These are phyloP conservation scores for Oryza longistaminata DNA, from an alignment of 176 grass and related monocot genomes.

Conservation along the genomic window DNA sequence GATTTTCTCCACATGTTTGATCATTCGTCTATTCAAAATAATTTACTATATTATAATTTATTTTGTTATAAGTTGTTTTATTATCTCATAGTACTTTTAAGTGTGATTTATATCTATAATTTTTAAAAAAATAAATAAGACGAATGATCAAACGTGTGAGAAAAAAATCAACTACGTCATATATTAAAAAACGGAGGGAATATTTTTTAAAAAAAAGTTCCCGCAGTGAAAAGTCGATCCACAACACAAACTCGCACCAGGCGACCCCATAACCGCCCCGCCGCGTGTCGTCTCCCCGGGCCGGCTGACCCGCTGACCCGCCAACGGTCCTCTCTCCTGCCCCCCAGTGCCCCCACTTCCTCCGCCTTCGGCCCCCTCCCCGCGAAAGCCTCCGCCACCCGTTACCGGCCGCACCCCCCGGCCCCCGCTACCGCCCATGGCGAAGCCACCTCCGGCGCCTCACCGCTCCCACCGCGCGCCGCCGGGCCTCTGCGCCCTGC, in stretches of 20 bases:
- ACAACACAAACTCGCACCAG: background rate
- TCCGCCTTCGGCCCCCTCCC: background rate
- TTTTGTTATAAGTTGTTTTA: no score
- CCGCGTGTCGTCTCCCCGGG: conserved; percentile 31
- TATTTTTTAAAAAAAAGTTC: background rate
- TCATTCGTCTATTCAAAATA: no score
- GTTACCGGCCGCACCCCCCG: no score
- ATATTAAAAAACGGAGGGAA: no score
- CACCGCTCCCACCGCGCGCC: conserved; percentile 22
- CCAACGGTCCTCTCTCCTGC: conserved; percentile 42
- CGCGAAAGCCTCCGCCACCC: conserved; percentile 33
- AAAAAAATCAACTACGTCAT: no score
- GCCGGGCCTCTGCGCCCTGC: conserved; percentile 40
- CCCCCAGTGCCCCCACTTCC: background rate
- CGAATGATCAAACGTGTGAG: no score
- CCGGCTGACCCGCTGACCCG: background rate
- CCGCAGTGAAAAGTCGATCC: background rate
- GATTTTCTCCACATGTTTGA: no score
- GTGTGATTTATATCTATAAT: no score
- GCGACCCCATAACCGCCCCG: background rate
- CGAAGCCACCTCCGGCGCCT: conserved; percentile 25
- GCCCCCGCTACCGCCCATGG: no score
- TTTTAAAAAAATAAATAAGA: no score
- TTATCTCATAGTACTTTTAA: no score
- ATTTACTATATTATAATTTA: no score